These are phyloP conservation scores for Eragrostis curvula DNA, from an alignment of 176 grass and related monocot species.

Conservation along the genomic window DNA sequence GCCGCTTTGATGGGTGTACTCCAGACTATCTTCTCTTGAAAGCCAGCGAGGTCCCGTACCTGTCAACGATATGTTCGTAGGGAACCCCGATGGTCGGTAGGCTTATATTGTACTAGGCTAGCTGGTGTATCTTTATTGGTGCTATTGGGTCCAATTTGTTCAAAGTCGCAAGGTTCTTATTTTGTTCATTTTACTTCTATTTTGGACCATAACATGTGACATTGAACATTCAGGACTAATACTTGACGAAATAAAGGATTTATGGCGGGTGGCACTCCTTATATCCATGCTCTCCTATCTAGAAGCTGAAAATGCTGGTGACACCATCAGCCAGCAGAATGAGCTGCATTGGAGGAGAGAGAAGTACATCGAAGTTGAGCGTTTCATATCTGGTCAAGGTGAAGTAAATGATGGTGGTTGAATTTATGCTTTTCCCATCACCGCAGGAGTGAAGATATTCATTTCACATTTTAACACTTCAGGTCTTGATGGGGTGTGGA, in stretches of 20 bases:
- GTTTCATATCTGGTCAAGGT: conserved; percentile 65
- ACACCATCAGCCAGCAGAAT: conserved; percentile 32
- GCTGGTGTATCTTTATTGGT: neutral
- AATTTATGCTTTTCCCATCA: neutral
- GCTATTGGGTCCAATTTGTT: neutral
- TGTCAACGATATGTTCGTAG: too few species aligned
- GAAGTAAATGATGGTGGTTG: conserved; percentile 8
- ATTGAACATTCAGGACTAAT: conserved; percentile 63
- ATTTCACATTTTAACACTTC: neutral
- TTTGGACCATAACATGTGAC: conserved; percentile 12
- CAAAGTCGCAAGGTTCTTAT: neutral
- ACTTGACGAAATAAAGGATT: conserved; percentile 76
- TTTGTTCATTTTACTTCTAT: neutral
- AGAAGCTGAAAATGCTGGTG: conserved; percentile 4
- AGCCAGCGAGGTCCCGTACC: too few species aligned
- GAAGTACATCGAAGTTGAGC: conserved; percentile 51
- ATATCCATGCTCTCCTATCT: conserved; percentile 42
- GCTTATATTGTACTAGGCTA: neutral
- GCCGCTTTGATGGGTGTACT: too few species aligned
- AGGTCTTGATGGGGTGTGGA: conserved; percentile 83
- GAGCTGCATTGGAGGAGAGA: conserved; percentile 53
- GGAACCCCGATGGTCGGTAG: neutral
- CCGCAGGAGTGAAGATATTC: neutral
- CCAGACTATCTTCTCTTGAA: too few species aligned
- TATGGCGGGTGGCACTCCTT: conserved; percentile 72